These are phyloP conservation scores for Clathrospora elynae DNA, from an alignment of 2,329 filamentous ascomycete genomes.

Conservation along the genomic window DNA sequence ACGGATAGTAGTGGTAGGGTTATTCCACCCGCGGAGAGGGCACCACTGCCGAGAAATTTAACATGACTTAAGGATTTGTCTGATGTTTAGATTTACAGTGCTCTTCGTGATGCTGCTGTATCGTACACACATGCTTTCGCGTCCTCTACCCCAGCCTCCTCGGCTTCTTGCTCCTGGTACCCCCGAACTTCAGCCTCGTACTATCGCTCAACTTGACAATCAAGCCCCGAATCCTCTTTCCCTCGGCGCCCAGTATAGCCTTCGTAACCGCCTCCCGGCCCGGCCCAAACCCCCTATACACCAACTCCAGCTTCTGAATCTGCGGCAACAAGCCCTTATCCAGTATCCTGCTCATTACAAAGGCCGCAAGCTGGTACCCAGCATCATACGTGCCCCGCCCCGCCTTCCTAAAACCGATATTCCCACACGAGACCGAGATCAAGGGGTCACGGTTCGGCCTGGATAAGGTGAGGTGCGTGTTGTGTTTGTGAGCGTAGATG, in stretches of 20 bases:
- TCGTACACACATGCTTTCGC: neutral
- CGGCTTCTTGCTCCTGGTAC: slow-evolving; percentile 80
- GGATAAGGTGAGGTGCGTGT: slow-evolving; percentile 90
- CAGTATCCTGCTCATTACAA: slow-evolving; percentile 81
- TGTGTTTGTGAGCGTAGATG: slow-evolving; percentile 87
- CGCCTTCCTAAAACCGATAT: slow-evolving; percentile 88
- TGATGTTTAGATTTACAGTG: slow-evolving; percentile 4
- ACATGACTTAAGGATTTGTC: slow-evolving; percentile 32
- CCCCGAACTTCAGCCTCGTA: slow-evolving; percentile 94
- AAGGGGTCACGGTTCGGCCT: slow-evolving; percentile 79
- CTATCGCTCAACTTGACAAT: slow-evolving; percentile 82
- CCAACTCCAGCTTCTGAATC: slow-evolving; percentile 77
- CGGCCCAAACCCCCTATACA: slow-evolving; percentile 81
- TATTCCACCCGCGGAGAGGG: slow-evolving; percentile 53
- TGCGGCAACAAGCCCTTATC: slow-evolving; percentile 77
- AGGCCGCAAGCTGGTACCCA: slow-evolving; percentile 85
- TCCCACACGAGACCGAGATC: slow-evolving; percentile 79
- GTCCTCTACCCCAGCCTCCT: slow-evolving; percentile 72
- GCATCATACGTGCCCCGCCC: slow-evolving; percentile 85
- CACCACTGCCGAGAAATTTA: slow-evolving; percentile 50
- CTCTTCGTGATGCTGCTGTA: neutral
- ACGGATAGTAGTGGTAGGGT: slow-evolving; percentile 51
- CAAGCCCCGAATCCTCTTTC: slow-evolving; percentile 72
- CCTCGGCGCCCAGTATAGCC: slow-evolving; percentile 84
- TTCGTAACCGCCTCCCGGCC: slow-evolving; percentile 90